phyloP scores from a whole-genome alignment of 2,329 filamentous ascomycete species.

The Penicillium aurantiogriseum region DNA sequence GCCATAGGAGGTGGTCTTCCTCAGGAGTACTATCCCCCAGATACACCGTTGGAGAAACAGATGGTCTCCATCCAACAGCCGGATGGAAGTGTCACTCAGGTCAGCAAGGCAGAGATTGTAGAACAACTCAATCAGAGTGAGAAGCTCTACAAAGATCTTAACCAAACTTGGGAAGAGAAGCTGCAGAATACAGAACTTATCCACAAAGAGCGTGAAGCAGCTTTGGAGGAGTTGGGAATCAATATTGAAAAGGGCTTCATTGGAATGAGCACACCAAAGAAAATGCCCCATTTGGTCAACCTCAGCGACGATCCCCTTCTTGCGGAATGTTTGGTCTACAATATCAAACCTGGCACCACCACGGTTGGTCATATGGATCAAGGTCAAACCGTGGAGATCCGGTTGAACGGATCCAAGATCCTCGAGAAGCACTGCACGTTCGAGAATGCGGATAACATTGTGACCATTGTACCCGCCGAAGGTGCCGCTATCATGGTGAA shows the following conservation, averaged over 20 bases:
- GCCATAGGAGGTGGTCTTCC: conserved; percentile 52
- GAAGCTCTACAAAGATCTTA: conserved; percentile 91
- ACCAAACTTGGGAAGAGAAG: conserved; percentile 99
- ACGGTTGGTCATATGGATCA: conserved; percentile 93
- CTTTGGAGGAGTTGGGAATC: conserved; percentile 93
- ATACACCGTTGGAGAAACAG: conserved; percentile 89
- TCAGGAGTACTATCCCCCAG: conserved; percentile 86
- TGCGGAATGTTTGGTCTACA: conserved; percentile 95
- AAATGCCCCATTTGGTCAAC: conserved; percentile 99
- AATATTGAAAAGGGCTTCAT: conserved; percentile 99
- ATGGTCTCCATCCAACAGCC: conserved; percentile 88
- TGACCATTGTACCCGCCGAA: conserved; percentile 85
- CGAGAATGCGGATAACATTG: conserved; percentile 86
- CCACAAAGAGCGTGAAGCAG: conserved; percentile 93
- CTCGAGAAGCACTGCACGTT: conserved; percentile 90
- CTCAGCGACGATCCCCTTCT: conserved; percentile 90
- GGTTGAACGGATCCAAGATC: conserved; percentile 90
- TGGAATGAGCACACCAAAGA: conserved; percentile 92
- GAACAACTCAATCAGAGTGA: conserved; percentile 96
- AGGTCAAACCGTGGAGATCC: conserved; percentile 79
- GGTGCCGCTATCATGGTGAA: conserved; percentile 99
- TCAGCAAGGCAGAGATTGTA: conserved; percentile 96
- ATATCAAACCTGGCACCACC: conserved; percentile 91
- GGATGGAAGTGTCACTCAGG: conserved; percentile 87
- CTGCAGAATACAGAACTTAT: conserved; percentile 92